Percentiles rank a stretch among this genome's conserved stretches.
These are phyloP conservation scores for Mycosarcoma maydis DNA, from an alignment of 1,284 basidiomycete species.

Conservation along the genomic window DNA sequence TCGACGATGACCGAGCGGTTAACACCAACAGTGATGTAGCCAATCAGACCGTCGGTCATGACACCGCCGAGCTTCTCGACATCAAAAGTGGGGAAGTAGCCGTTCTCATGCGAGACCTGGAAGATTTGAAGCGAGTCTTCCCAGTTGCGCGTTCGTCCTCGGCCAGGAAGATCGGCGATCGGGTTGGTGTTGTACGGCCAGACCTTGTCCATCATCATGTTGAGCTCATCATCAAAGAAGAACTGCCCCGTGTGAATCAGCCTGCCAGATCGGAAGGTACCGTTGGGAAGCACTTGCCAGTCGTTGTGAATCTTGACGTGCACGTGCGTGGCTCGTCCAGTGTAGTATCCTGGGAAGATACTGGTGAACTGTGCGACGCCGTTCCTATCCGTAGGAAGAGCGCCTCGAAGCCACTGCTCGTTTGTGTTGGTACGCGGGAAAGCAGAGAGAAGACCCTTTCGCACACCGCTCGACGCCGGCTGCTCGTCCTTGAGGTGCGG, in stretches of 20 bases:
- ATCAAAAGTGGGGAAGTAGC: conserved; percentile 68
- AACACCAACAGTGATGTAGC: conserved; percentile 68
- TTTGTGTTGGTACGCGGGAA: conserved; percentile 68
- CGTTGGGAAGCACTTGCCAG: conserved; percentile 67
- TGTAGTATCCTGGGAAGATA: conserved; percentile 76
- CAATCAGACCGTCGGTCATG: conserved; percentile 68
- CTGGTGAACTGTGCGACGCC: conserved; percentile 76
- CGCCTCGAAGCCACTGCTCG: conserved; percentile 74
- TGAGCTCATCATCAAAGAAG: conserved; percentile 75
- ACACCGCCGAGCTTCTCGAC: conserved; percentile 68
- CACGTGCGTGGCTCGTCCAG: conserved; percentile 70
- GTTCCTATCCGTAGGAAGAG: conserved; percentile 75
- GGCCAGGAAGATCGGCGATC: conserved; percentile 60
- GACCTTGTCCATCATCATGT: conserved; percentile 68
- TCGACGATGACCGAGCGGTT: conserved; percentile 57
- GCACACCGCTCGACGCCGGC: conserved; percentile 63
- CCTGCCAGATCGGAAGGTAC: conserved; percentile 69
- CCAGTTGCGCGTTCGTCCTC: conserved; percentile 69
- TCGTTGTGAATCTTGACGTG: conserved; percentile 67
- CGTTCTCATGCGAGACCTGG: conserved; percentile 67
- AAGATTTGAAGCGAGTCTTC: conserved; percentile 69
- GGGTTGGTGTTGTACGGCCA: conserved; percentile 68
- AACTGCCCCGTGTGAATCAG: conserved; percentile 73
- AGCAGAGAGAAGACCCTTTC: conserved; percentile 67
- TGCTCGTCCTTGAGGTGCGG: conserved; percentile 66